Evolutionary conservation across 2,329 filamentous ascomycete species (phyloP), one percentile per base, ranked within the genome.

Genomic region (Sarocladium strictum): DNA sequence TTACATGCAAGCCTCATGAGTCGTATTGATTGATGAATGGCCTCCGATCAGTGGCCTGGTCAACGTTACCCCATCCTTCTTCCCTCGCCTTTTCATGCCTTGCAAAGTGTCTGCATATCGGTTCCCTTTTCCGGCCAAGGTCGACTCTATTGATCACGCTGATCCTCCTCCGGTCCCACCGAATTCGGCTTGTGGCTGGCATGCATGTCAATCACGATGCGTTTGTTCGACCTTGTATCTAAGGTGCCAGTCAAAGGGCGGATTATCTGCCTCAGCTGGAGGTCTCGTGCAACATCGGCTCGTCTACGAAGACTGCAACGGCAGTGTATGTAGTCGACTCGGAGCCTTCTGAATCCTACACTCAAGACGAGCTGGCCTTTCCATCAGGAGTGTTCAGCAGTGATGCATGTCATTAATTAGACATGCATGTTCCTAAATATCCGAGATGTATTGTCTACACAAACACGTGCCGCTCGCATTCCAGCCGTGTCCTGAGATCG

Each of bases 111-210:
- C 35, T 38, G 35, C 35, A 38, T 38, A 38, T n/a, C 9, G 35
- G 35, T 38, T 38, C 17, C 35, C 35, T 7, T 19, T 38, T 38
- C n/a, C 12, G 35, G 15, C 35, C 9, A 38, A 7, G 5, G 9
- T 15, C n/a, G 35, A 14, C 14, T 27, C 14, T 47, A 7, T 47
- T 26, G 43, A 47, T 23, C 43, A 47, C 43, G 43, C 43, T 14
- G 7, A 23, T 29, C 23, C 14, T 29, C 7, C 24, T 47, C 43
- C 43, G 43, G n/a, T 14, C 14, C 23, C 23, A 47, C 43, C 43
- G 11, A 26, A 27, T 47, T 27, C 43, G 43, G 43, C 11, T 17
- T 47, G 43, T 47, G 43, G 43, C 43, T 47, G 43, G 43, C 24
- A 47, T 23, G 43, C 9, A 23, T 47, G 24, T 29, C 10, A 47